Base-by-base conservation (phyloP, 1,139 yeast species). In the Protomyces arabidopsidicola region DNA sequence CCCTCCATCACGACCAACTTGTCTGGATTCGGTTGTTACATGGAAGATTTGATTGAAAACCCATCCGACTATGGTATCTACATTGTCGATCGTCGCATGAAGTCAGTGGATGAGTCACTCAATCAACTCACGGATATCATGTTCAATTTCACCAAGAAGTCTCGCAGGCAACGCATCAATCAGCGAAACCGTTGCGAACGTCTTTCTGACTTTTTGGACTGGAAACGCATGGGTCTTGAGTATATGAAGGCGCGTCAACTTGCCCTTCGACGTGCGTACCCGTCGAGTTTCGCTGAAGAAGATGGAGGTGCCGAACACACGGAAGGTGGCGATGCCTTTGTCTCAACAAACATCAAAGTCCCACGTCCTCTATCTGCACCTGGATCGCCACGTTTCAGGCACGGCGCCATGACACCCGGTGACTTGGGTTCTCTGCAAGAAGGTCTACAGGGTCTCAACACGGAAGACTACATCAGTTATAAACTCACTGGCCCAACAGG, bases 181-280 rank as follows among this genome's bases (percentile, higher is more conserved):
- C 98, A 93, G 79, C 87, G 98, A 79, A 93, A 93, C 77, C 84
- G 98, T 77, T 93, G 97, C 53, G 98, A 93, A 77, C 82, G 98
- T 71, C 82, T 93, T 68, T 85, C 95, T 64, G 98, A 93, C 73
- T 78, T 93, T 71, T 82, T 93, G 68, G 98, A 93, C 77, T 93
- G 98, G 98, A 89, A 88, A 77, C 83, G 98, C 72, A 91, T 93
- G 98, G 98, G 98, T 1, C 80, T 91, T 65, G 98, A 93, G 76
- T 93, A 93, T 75, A 85, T 89, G 73, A 93, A 93, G 79, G 98
- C 98, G 22, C 85, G 98, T 72, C 93, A 89, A 73, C 81, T 93
- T 71, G 89, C 96, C 0, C 81, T 93, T 73, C 88, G 91, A 75
- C 82, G 98, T 71, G 98, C 98, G 1, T 93, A 93, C 74, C 97